Evolutionary conservation across 2,329 filamentous ascomycete genomes (phyloP).

Genomic region (Xylariaceae sp.): DNA sequence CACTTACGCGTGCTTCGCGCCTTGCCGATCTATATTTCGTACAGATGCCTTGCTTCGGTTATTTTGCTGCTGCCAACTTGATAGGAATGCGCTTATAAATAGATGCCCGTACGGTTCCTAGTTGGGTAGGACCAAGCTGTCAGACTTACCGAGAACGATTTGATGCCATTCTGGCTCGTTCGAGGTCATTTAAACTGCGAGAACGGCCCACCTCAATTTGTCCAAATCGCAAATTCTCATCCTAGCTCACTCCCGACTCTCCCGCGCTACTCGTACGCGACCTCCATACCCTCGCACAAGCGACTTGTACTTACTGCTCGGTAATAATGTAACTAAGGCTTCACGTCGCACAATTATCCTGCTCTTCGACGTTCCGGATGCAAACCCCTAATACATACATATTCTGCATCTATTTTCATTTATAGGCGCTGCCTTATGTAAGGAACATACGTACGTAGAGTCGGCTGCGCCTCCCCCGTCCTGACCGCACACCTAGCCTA

Average conservation of each 20-base stretch:
- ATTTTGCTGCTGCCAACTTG: too few species aligned
- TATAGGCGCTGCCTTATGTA: background rate
- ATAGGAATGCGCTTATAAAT: too few species aligned
- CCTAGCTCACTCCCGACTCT: background rate
- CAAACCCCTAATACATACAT: background rate
- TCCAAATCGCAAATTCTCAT: background rate
- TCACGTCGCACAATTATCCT: background rate
- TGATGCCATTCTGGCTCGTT: too few species aligned
- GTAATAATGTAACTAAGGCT: background rate
- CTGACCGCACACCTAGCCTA: background rate
- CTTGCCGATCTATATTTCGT: background rate
- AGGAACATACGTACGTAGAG: background rate
- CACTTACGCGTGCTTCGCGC: background rate
- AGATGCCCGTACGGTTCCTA: too few species aligned
- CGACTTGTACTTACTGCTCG: background rate
- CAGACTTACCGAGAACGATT: too few species aligned
- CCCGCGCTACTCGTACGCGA: background rate
- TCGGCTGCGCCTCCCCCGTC: slow-evolving; percentile 9
- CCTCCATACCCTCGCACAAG: background rate
- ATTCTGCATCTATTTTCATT: background rate
- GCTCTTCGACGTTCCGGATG: background rate
- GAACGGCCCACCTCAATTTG: background rate
- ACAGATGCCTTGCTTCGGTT: background rate
- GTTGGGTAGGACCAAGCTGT: too few species aligned
- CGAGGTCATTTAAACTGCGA: background rate